Evolutionary conservation across 306 rosid genomes (phyloP).

Genomic region (Medicago truncatula): DNA sequence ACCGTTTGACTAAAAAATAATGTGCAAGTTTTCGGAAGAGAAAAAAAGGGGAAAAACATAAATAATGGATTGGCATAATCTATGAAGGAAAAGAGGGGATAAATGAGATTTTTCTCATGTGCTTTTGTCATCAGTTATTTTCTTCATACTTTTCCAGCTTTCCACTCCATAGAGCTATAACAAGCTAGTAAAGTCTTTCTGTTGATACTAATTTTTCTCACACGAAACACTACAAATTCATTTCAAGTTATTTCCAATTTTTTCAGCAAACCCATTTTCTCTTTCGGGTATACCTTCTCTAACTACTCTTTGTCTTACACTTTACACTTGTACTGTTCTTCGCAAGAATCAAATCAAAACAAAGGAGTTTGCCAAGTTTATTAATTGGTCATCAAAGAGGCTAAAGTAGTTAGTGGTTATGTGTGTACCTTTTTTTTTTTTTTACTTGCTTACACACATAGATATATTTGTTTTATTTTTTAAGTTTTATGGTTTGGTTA

Average conservation of each 20-base stretch:
- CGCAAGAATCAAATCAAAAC: constrained; percentile 28
- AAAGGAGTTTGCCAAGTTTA: not conserved
- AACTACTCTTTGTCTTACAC: constrained; percentile 49
- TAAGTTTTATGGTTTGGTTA: not conserved
- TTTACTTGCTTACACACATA: constrained; percentile 4
- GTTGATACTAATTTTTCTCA: not conserved
- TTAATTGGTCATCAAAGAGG: not conserved
- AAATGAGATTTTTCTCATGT: not conserved
- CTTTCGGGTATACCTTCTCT: constrained; percentile 58
- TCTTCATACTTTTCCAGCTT: constrained; percentile 28
- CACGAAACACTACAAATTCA: constrained; percentile 7
- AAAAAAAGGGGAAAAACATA: not conserved
- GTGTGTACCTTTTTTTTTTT: not conserved
- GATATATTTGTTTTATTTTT: not conserved
- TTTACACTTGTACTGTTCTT: constrained; percentile 17
- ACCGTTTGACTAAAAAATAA: not conserved
- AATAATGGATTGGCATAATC: not conserved
- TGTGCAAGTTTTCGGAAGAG: not conserved
- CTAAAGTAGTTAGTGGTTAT: constrained; percentile 14
- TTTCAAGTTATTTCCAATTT: not conserved
- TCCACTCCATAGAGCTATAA: constrained; percentile 12
- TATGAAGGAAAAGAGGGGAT: not conserved
- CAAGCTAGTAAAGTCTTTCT: not conserved
- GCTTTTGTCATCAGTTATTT: not conserved
- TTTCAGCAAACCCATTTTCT: constrained; percentile 54